Conservation (phyloP, 805 yeast genomes). For the Sugiyamaella valdiviana region DNA sequence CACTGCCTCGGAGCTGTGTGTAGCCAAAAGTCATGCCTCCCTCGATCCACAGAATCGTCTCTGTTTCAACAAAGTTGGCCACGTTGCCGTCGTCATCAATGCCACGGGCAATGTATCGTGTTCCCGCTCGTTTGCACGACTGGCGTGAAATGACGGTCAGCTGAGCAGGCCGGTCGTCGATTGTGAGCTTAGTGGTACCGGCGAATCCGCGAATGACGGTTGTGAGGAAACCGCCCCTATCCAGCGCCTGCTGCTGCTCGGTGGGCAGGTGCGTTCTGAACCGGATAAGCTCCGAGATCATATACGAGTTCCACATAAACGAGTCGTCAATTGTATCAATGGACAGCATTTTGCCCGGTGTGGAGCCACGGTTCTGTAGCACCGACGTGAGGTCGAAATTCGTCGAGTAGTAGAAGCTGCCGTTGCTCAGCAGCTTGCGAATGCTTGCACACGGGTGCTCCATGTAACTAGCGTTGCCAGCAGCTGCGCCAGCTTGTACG, state of each 20-base stretch:
- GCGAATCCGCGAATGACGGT: slow-evolving; percentile 96
- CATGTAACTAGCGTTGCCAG: slow-evolving; percentile 20
- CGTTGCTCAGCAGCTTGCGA: slow-evolving; percentile 70
- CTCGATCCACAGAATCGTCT: slow-evolving; percentile 58
- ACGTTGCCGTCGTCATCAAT: slow-evolving; percentile 93
- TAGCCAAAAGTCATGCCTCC: slow-evolving; percentile 58
- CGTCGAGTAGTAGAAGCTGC: slow-evolving; percentile 86
- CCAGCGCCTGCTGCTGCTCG: slow-evolving; percentile 53
- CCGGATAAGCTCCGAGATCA: slow-evolving; percentile 74
- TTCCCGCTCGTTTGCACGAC: slow-evolving; percentile 97
- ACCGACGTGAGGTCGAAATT: slow-evolving; percentile 90
- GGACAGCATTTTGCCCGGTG: slow-evolving; percentile 7
- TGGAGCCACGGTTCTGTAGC: slow-evolving; percentile 52
- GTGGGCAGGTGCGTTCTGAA: slow-evolving; percentile 67
- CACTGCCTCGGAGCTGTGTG: slow-evolving; percentile 89
- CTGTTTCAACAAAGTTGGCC: slow-evolving; percentile 94
- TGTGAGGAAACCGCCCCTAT: slow-evolving; percentile 74
- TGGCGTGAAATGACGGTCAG: slow-evolving; percentile 85
- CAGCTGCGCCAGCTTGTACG: slow-evolving; percentile 27
- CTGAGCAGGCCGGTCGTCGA: slow-evolving; percentile 36
- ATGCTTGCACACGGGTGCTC: slow-evolving; percentile 83
- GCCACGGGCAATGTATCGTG: slow-evolving; percentile 91
- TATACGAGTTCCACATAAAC: slow-evolving; percentile 94
- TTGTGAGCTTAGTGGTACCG: slow-evolving; percentile 48
- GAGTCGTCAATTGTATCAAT: slow-evolving; percentile 60